Evolutionary conservation across 352 stramenopile species (phyloP), one percentile per base, ranked within the genome.

Genomic region (Pilasporangium apinafurcum): DNA sequence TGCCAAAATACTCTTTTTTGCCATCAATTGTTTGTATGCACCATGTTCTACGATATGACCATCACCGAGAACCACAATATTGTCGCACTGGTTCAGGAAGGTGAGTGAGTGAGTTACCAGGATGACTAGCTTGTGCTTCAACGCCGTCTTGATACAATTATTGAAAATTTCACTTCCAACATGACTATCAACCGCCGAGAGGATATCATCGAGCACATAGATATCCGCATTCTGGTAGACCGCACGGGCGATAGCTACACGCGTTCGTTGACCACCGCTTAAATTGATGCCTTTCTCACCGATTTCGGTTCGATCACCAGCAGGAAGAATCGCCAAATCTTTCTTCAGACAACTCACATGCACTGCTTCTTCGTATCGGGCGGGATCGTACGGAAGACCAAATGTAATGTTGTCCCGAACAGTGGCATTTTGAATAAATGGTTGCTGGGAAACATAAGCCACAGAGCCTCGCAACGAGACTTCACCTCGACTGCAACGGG

Each of bases 381-480:
- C 62, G 8, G 52, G 55, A 18, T 95, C 53, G 27, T 74, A 94
- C 4, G 65, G 63, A 12, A 81, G 44, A 0, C 92, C 76, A 64
- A 99, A 99, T 26, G 96, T 76, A 48, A 99, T 97, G 63, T 99
- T 99, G 31, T 98, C 86, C 16, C 83, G 75, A 13, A 99, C 56
- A 1, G 79, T 97, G 25, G 82, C 88, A 63, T 98, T 98, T 49
- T 98, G 80, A 38, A 99, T 98, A 52, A 97, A 99, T 10, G 96
- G 74, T 21, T 86, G 92, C 65, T 98, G 95, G 14, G 86, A 64
- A 36, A 96, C 86, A 48, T 98, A 98, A 1, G 88, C 91, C 7
- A 99, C 70, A 13, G 69, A 87, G 5, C 96, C 96, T 16, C 79
- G 71, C 2, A 97, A 59, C 8, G 56, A 48, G 1, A 94, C 72